A percentile compares a stretch with the other conserved stretches of the same genome.
These are phyloP conservation scores for Phytophthora rubi DNA, from an alignment of 352 stramenopile genomes.

Conservation along the genomic window DNA sequence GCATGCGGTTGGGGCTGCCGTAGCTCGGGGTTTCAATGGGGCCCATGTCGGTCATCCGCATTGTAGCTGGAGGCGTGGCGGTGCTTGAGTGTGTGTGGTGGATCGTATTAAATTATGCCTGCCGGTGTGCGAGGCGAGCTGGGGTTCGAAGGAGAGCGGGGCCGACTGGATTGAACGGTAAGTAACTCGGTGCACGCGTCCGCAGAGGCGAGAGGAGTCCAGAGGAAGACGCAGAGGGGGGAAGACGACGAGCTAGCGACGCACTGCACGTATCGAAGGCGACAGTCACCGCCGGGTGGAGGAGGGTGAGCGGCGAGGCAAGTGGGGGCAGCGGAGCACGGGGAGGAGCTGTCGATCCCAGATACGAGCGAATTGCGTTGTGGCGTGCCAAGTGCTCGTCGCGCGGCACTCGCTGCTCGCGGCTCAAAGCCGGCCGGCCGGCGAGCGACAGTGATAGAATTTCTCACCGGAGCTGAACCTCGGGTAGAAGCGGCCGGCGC, in stretches of 20 bases:
- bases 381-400: slow-evolving; percentile 20
- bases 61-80: slow-evolving; percentile 7
- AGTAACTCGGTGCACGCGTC: slow-evolving; percentile 21
- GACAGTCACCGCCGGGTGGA: neutral
- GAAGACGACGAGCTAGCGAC: slow-evolving; percentile 2
- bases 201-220: slow-evolving; percentile 27
- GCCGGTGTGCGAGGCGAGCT: neutral
- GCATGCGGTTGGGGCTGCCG: slow-evolving; percentile 62
- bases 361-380: slow-evolving; percentile 46
- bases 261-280: slow-evolving; percentile 23
- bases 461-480: slow-evolving; percentile 44
- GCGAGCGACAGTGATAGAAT: slow-evolving; percentile 37
- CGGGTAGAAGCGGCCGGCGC: slow-evolving; percentile 40
- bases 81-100: slow-evolving; percentile 10
- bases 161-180: neutral
- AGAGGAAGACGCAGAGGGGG: neutral
- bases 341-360: slow-evolving; percentile 21
- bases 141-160: neutral
- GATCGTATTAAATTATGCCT: slow-evolving; percentile 29
- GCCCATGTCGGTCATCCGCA: slow-evolving; percentile 42
- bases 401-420: slow-evolving; percentile 4
- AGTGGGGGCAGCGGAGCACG: neutral
- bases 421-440: slow-evolving; percentile 5
- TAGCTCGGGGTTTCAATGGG: slow-evolving; percentile 46
- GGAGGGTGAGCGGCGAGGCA: neutral